Conservation (phyloP, 768 basidiomycete genomes). For the Xanthoconium purpureum region DNA sequence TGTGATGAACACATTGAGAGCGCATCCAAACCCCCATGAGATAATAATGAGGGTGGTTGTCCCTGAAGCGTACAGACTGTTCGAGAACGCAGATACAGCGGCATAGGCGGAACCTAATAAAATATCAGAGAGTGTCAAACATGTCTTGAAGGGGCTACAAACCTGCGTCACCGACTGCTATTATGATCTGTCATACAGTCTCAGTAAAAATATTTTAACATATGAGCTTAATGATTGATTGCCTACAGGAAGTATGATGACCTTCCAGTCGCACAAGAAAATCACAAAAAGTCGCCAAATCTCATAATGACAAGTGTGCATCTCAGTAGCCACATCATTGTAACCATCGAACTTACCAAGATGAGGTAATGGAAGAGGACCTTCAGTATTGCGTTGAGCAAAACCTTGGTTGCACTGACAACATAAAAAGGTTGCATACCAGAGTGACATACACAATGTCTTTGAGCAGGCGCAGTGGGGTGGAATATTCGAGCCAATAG, state of each 20-base stretch:
- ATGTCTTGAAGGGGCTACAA: neutral
- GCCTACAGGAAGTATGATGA: neutral
- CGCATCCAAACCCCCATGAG: neutral
- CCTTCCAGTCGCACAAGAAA: neutral
- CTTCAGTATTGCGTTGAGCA: neutral
- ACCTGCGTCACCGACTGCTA: neutral
- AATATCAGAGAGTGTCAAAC: neutral
- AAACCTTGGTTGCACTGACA: too few relatives aligned
- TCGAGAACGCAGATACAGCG: neutral
- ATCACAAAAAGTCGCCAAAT: slow-evolving; percentile 4
- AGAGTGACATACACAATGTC: neutral
- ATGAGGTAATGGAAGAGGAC: neutral
- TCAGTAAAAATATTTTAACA: neutral
- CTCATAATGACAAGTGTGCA: neutral
- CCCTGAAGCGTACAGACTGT: neutral
- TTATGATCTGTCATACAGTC: neutral
- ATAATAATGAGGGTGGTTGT: neutral
- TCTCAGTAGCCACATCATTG: neutral
- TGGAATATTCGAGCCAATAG: neutral
- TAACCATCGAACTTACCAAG: neutral
- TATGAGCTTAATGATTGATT: neutral
- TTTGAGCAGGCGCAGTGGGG: neutral
- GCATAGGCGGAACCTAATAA: neutral
- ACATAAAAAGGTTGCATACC: neutral
- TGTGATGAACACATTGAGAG: neutral